Percentiles rank a stretch among this genome's conserved stretches.
Evolutionary conservation across 2,329 filamentous ascomycete species (phyloP).

Genomic region (Fusarium buxicola): DNA sequence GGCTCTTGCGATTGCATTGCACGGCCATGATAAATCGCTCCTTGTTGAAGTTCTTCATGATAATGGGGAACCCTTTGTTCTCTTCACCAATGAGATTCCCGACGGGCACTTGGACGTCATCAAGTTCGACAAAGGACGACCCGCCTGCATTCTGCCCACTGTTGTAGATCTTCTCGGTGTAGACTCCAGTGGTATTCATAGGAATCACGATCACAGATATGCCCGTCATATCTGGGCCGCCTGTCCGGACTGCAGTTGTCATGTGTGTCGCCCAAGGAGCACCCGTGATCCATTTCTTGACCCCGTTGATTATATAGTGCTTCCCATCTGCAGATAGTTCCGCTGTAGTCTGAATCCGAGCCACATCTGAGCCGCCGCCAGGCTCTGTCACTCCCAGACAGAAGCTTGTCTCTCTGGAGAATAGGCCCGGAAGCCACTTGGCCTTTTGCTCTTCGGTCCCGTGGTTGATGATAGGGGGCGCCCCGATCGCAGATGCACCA

Average conservation of each 20-base stretch:
- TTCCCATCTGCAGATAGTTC: neutral
- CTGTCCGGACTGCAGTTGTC: slow-evolving; percentile 30
- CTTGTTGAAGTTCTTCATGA: slow-evolving; percentile 20
- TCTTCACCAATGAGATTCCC: slow-evolving; percentile 26
- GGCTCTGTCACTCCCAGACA: slow-evolving; percentile 40
- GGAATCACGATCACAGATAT: slow-evolving; percentile 28
- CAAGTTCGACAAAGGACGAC: slow-evolving; percentile 30
- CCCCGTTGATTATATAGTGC: slow-evolving; percentile 28
- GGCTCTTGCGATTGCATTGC: no score
- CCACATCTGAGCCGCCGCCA: slow-evolving; percentile 33
- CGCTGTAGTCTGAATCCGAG: slow-evolving; percentile 24
- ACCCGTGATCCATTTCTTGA: slow-evolving; percentile 36
- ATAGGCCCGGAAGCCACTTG: slow-evolving; percentile 38
- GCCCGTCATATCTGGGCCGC: slow-evolving; percentile 12
- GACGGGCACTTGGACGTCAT: slow-evolving; percentile 26
- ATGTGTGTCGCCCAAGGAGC: slow-evolving; percentile 29
- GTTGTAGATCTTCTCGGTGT: slow-evolving; percentile 22
- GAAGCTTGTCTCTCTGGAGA: slow-evolving; percentile 24
- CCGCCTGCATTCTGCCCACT: slow-evolving; percentile 26
- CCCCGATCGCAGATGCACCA: slow-evolving; percentile 71
- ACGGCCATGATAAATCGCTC: slow-evolving; percentile 67
- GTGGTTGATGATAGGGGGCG: slow-evolving; percentile 71
- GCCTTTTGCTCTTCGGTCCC: slow-evolving; percentile 59
- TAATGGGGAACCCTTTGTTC: slow-evolving; percentile 29
- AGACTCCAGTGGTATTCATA: slow-evolving; percentile 12